Conservation (phyloP, 345 rosid genomes). For the Brassica juncea region DNA sequence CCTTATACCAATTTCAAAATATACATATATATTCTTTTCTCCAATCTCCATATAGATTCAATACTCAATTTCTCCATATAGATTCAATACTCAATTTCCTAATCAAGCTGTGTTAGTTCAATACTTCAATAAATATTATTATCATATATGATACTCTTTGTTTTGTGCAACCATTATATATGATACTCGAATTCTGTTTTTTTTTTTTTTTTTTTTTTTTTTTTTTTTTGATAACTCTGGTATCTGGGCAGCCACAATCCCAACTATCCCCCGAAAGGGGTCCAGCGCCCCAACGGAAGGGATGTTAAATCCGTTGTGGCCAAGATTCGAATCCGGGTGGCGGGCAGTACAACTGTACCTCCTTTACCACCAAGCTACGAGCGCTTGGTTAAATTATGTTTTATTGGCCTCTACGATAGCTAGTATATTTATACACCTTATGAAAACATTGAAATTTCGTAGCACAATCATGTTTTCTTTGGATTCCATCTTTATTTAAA, state of each 20-base stretch:
- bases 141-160: too few relatives aligned
- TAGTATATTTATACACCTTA: background rate
- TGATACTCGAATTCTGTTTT: background rate
- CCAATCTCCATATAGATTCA: background rate
- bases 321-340: too few relatives aligned
- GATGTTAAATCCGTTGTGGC: too few relatives aligned
- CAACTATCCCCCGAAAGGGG: too few relatives aligned
- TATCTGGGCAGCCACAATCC: too few relatives aligned
- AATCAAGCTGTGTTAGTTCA: background rate
- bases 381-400: too few relatives aligned
- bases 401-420: background rate
- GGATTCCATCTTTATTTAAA: background rate
- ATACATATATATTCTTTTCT: background rate
- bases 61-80: conserved; percentile 1
- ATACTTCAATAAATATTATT: background rate
- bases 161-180: background rate
- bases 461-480: background rate
- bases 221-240: too few relatives aligned
- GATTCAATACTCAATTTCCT: conserved; percentile 5
- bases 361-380: too few relatives aligned
- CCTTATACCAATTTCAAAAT: background rate
- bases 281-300: too few relatives aligned
- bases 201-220: too few relatives aligned
- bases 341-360: too few relatives aligned
- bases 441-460: background rate